These are phyloP conservation scores for Exophiala lecanii-corni DNA, from an alignment of 2,329 filamentous ascomycete species.

Conservation along the genomic window DNA sequence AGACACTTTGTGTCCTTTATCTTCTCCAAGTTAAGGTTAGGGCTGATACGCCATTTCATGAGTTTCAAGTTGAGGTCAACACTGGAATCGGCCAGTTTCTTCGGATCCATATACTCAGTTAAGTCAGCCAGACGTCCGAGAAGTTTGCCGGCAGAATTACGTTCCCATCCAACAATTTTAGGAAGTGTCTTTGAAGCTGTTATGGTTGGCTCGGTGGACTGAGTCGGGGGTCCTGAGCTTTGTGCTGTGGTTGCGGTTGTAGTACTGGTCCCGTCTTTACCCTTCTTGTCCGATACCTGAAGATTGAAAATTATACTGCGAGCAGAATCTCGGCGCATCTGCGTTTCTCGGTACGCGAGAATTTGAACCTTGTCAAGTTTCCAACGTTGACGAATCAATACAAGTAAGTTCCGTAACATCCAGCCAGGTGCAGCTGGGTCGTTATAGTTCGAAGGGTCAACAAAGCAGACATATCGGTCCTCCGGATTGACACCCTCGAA, in stretches of 20 bases:
- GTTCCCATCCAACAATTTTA: slow-evolving; percentile 93
- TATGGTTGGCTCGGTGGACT: slow-evolving; percentile 22
- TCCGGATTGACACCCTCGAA: slow-evolving; percentile 68
- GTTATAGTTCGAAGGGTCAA: slow-evolving; percentile 85
- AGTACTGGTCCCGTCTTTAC: slow-evolving; percentile 12
- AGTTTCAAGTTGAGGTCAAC: slow-evolving; percentile 95
- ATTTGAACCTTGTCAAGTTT: slow-evolving; percentile 72
- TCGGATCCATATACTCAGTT: slow-evolving; percentile 89
- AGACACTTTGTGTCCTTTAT: slow-evolving; percentile 90
- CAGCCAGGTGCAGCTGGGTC: slow-evolving; percentile 93
- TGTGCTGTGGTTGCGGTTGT: slow-evolving; percentile 47
- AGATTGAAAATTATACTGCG: slow-evolving; percentile 74
- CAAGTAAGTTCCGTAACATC: slow-evolving; percentile 84
- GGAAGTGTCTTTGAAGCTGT: slow-evolving; percentile 53
- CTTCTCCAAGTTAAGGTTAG: slow-evolving; percentile 76
- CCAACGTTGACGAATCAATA: slow-evolving; percentile 79
- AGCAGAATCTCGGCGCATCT: slow-evolving; percentile 69
- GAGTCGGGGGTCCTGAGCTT: slow-evolving; percentile 47
- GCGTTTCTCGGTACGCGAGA: slow-evolving; percentile 83
- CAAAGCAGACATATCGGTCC: slow-evolving; percentile 80
- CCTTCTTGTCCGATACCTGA: slow-evolving; percentile 15
- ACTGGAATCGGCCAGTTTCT: slow-evolving; percentile 79
- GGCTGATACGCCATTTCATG: slow-evolving; percentile 97
- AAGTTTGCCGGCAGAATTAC: slow-evolving; percentile 72
- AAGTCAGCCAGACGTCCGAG: slow-evolving; percentile 74